Conservation (phyloP, 78 protist species). For the Dictyostelium firmibasis region DNA sequence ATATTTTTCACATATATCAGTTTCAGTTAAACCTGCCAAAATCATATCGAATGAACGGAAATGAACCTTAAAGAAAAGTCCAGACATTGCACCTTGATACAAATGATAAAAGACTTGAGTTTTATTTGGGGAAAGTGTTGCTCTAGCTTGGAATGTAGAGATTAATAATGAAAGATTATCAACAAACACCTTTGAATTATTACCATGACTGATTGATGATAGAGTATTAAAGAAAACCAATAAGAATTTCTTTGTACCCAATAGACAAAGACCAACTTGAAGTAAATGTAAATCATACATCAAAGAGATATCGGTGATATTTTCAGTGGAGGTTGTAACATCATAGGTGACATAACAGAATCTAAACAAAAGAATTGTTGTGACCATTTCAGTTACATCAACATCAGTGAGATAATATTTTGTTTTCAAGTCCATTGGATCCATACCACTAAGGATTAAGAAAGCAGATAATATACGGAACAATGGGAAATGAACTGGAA, state of each 20-base stretch:
- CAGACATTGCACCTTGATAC: conserved; percentile 15
- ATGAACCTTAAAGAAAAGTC: background rate
- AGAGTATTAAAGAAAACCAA: conserved; percentile 46
- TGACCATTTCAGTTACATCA: conserved; percentile 34
- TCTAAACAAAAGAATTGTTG: conserved; percentile 44
- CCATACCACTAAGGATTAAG: background rate
- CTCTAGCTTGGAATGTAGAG: conserved; percentile 51
- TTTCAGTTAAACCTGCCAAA: background rate
- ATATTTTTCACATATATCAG: background rate
- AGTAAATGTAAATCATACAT: conserved; percentile 22
- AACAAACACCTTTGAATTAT: conserved; percentile 27
- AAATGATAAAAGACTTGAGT: conserved; percentile 22
- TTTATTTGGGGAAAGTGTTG: conserved; percentile 19
- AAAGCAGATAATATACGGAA: conserved; percentile 27
- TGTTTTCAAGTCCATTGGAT: background rate
- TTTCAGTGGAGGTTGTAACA: conserved; percentile 6
- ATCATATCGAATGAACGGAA: background rate
- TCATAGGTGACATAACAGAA: conserved; percentile 61
- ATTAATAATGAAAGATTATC: conserved; percentile 39
- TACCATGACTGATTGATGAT: conserved; percentile 38
- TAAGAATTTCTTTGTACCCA: conserved; percentile 37
- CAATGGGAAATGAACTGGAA: conserved; percentile 68
- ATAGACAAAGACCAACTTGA: conserved; percentile 20
- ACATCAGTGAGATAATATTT: background rate
- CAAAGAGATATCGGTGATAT: conserved; percentile 24